Evolutionary conservation across 495 filamentous ascomycete species (phyloP), one percentile per base, ranked within the genome.

Genomic region (Tuber calosporum): DNA sequence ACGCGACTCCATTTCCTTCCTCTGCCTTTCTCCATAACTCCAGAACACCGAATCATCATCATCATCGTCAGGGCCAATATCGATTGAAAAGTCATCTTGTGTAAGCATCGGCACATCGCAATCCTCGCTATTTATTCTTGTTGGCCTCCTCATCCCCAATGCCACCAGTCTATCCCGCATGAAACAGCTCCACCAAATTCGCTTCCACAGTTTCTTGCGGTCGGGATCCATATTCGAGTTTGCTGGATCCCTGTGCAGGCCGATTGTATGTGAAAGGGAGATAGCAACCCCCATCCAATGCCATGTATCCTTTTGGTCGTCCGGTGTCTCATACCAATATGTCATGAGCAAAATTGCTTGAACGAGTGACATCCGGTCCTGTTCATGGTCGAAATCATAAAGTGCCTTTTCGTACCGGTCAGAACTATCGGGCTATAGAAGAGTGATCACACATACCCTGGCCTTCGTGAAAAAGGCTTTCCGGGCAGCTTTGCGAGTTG

Each of bases 101-200:
- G 86, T 88, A 71, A 96, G 84, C 92, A 95, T 94, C 0, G 93
- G 92, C 70, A 96, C 93, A 78, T 96, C 91, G 80, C 89, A 95
- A 82, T 96, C 92, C 75, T 93, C 90, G 75, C 91, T 89, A 85
- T 96, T 95, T 82, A 97, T 92, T 62, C 93, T 86, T 74, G 92
- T 94, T 15, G 93, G 93, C 73, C 93, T 87, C 69, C 93, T 87
- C 93, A 96, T 96, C 45, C 93, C 93, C 30, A 97, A 82, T 7
- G 93, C 93, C 73, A 97, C 90, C 43, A 96, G 83, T 62, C 92
- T 91, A 83, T 97, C 93, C 62, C 93, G 89, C 86, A 94, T 95
- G 78, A 94, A 95, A 72, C 90, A 93, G 68, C 91, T 93, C 93
- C 93, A 97, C 93, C 93, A 97, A 72, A 97, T 92, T 42, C 92